Base-by-base conservation (phyloP, 768 basidiomycete species). In the Leccinum rimulosum region DNA sequence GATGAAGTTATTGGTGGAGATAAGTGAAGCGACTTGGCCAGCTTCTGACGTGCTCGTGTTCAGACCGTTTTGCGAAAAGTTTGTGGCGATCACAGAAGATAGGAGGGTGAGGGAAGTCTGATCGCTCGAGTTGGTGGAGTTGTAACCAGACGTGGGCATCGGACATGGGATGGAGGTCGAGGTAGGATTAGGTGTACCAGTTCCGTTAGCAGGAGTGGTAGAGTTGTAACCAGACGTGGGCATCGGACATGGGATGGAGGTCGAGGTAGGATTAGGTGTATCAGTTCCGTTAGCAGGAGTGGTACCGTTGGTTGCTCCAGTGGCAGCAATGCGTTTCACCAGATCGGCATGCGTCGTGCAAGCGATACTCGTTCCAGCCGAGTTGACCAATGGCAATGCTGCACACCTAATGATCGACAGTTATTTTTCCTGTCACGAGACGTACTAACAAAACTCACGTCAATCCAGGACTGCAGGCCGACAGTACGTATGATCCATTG, bases 1-100 rank as follows among this genome's bases (percentile, higher is more conserved):
- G 74, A 88, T 87, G 70, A 86, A 91, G 77, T 90, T 90, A 75
- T 90, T 86, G 50, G 70, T 71, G n/a, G 86, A 86, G 0, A 82
- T 85, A 7, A 84, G 72, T 6, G 85, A 86, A 14, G 84, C 75
- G 25, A 79, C 78, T 70, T 86, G 79, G 30, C 83, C 84, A 55
- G 77, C 60, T 1, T 65, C 63, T 1, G 75, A 61, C 22, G 68
- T 62, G 28, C 59, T 65, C 25, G 43, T 55, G 15, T 66, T 62
- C 60, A 76, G 71, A 22, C 88, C 89, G 60, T 84, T 68, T 50
- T 83, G 73, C 15, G 74, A 78, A 59, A 88, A 86, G n/a, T 82
- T 82, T 4, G 66, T 61, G 12, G 83, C 82, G 57, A 90, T 77
- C 27, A 88, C 80, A 3, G 71, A 73, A 40, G 80, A 73, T 31